Conservation (phyloP, 1,284 basidiomycete genomes). For the Uromyces viciae-fabae region DNA sequence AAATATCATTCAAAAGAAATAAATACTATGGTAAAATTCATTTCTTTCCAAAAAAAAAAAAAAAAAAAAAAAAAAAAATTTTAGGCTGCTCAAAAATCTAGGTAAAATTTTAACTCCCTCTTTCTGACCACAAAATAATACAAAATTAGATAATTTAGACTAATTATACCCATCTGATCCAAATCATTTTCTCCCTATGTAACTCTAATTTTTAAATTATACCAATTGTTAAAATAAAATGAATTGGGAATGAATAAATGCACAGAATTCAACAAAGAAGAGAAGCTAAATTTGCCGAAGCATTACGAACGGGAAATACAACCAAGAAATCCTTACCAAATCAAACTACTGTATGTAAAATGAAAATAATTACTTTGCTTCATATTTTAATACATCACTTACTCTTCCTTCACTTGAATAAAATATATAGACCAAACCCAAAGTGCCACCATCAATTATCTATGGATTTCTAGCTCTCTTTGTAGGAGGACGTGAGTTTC, state of each 20-base stretch:
- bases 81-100: slow-evolving; percentile 29
- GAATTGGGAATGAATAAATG: not conserved
- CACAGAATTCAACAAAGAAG: slow-evolving; percentile 22
- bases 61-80: too few relatives aligned
- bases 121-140: not conserved
- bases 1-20: too few relatives aligned
- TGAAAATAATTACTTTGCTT: not conserved
- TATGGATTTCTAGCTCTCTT: slow-evolving; percentile 24
- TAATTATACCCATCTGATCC: not conserved
- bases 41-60: too few relatives aligned
- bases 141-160: not conserved
- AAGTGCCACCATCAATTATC: slow-evolving; percentile 6
- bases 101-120: not conserved
- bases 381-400: not conserved
- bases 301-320: slow-evolving; percentile 5
- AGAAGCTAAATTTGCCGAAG: slow-evolving; percentile 30
- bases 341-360: too few relatives aligned
- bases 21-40: too few relatives aligned
- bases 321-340: too few relatives aligned
- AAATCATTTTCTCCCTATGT: not conserved
- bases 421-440: not conserved
- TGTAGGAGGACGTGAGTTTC: slow-evolving; percentile 20
- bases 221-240: not conserved
- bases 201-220: not conserved
- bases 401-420: not conserved